Conservation (phyloP, 495 filamentous ascomycete genomes). For the Podospora anserina region DNA sequence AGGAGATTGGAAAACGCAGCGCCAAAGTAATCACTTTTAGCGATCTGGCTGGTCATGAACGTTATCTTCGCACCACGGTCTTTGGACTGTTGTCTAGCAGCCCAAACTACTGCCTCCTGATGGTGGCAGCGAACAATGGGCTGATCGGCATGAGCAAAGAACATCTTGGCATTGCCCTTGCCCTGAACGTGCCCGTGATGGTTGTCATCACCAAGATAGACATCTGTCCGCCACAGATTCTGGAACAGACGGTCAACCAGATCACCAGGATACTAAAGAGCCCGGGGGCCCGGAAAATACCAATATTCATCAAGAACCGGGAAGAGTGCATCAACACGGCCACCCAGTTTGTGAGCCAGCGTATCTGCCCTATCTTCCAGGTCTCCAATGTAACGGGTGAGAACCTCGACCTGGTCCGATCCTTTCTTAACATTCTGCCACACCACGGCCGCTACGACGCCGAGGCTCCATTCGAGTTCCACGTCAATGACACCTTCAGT, state of each 20-base stretch:
- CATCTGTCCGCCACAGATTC: conserved; percentile 93
- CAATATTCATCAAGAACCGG: conserved; percentile 90
- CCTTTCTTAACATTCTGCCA: conserved; percentile 92
- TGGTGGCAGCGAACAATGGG: conserved; percentile 98
- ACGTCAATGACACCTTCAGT: conserved; percentile 98
- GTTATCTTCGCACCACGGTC: conserved; percentile 92
- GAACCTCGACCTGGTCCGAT: conserved; percentile 72
- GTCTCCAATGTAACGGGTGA: conserved; percentile 96
- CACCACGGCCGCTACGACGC: conserved; percentile 91
- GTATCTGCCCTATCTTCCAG: conserved; percentile 96
- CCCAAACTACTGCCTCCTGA: conserved; percentile 95
- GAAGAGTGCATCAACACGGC: conserved; percentile 93
- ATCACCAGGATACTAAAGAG: conserved; percentile 89
- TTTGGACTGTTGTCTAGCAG: conserved; percentile 93
- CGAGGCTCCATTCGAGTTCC: conserved; percentile 86
- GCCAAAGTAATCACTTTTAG: conserved; percentile 97
- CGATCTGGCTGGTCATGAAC: conserved; percentile 92
- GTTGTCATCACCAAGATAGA: conserved; percentile 98
- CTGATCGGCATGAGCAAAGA: conserved; percentile 98
- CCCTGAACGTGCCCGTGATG: conserved; percentile 95
- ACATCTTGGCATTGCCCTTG: conserved; percentile 91
- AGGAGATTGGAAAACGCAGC: conserved; percentile 93
- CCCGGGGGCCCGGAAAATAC: conserved; percentile 90
- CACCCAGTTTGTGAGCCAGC: conserved; percentile 89
- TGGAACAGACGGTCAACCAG: conserved; percentile 91